Evolutionary conservation across 2,329 filamentous ascomycete species (phyloP).

Genomic region (Fusarium piperis): DNA sequence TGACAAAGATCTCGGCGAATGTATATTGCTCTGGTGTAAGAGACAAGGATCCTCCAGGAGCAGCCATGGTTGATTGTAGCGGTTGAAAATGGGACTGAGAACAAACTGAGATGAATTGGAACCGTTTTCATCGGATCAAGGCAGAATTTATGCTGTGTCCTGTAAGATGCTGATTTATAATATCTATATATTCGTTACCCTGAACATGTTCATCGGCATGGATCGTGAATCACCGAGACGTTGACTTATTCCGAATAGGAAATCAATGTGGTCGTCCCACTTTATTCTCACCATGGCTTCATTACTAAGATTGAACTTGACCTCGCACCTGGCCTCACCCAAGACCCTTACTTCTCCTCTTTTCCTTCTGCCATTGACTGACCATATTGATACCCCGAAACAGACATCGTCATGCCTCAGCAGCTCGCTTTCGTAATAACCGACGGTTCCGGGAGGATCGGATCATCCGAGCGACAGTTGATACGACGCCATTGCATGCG

Average conservation of each 20-base stretch:
- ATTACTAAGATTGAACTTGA: neutral
- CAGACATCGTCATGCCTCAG: neutral
- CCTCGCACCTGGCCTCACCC: neutral
- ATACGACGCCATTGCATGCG: slow-evolving; percentile 1
- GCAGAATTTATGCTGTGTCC: neutral
- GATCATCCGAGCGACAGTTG: neutral
- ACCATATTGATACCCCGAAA: neutral
- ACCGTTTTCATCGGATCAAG: neutral
- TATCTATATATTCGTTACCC: neutral
- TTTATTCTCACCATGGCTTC: neutral
- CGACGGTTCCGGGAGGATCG: neutral
- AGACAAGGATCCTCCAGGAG: neutral
- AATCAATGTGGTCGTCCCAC: neutral
- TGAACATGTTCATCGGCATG: neutral
- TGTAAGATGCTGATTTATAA: neutral
- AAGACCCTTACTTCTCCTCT: neutral
- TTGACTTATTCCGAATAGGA: neutral
- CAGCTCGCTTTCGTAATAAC: neutral
- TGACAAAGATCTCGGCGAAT: neutral
- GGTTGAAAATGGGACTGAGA: neutral
- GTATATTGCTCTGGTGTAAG: neutral
- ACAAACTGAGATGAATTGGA: neutral
- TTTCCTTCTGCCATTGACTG: neutral
- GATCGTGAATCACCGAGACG: neutral
- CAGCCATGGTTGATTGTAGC: neutral